phyloP scores from a whole-genome alignment of 179 eudicot genomes.

The Beta lomatogona region DNA sequence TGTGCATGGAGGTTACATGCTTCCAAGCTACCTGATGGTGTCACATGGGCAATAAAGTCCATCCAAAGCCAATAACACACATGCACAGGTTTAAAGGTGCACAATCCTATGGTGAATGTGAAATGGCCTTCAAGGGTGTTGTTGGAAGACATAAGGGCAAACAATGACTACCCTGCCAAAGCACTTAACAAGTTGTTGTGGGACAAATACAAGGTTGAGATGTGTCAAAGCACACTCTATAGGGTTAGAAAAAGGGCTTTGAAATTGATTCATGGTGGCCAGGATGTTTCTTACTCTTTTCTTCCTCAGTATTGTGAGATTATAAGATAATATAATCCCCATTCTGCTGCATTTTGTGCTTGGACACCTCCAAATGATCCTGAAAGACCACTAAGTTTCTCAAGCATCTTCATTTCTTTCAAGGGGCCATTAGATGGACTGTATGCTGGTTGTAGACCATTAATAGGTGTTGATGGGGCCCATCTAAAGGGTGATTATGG shows the following conservation, averaged over 20 bases:
- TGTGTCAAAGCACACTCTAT: background rate
- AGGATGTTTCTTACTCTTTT: background rate
- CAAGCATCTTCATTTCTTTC: too few relatives aligned
- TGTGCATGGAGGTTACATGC: background rate
- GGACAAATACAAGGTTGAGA: background rate
- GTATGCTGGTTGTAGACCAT: too few relatives aligned
- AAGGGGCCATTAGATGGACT: too few relatives aligned
- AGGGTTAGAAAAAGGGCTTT: background rate
- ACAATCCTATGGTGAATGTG: background rate
- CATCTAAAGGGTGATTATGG: too few relatives aligned
- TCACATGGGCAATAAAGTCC: background rate
- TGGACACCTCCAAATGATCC: background rate
- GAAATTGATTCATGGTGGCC: background rate
- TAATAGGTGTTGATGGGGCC: too few relatives aligned
- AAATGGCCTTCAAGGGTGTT: background rate
- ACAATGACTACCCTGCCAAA: background rate
- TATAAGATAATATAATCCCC: background rate
- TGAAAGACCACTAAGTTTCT: background rate
- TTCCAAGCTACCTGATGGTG: background rate
- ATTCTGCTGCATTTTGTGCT: background rate
- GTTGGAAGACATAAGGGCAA: background rate
- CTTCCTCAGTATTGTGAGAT: background rate
- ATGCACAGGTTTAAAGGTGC: background rate
- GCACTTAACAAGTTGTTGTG: background rate
- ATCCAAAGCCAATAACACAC: background rate